Conservation (phyloP, 83 land plant genomes). For the Picea abies region DNA sequence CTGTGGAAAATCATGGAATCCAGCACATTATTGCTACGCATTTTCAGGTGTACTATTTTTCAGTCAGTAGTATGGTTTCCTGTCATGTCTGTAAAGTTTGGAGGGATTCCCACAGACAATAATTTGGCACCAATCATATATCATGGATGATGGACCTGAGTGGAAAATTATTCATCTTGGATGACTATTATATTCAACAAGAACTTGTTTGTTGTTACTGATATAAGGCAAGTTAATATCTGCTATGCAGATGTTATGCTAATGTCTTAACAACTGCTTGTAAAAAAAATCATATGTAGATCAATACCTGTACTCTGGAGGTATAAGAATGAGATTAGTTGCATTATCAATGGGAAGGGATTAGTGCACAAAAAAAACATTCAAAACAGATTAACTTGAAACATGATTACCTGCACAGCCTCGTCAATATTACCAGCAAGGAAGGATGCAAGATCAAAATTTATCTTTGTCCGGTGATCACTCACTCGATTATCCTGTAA, state of each 20-base stretch:
- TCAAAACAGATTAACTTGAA: not conserved
- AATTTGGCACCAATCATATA: not conserved
- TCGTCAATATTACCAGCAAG: conserved; percentile 87
- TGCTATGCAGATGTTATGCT: not conserved
- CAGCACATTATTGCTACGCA: not conserved
- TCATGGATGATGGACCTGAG: not conserved
- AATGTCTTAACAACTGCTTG: not conserved
- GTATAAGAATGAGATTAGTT: not conserved
- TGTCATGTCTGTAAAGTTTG: too few species aligned
- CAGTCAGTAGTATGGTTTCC: too few species aligned
- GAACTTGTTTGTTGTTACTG: not conserved
- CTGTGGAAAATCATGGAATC: too few species aligned
- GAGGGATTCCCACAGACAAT: not conserved
- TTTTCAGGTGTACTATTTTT: not conserved
- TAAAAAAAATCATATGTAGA: not conserved
- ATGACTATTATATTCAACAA: not conserved
- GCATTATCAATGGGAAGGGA: not conserved
- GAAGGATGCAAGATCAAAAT: conserved; percentile 89
- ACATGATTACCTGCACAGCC: conserved; percentile 83
- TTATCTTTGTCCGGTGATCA: conserved; percentile 93
- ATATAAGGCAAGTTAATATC: not conserved
- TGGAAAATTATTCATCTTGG: not conserved
- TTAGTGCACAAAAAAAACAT: not conserved
- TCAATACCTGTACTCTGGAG: not conserved
- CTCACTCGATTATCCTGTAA: conserved; percentile 91